These are phyloP conservation scores for Cryptococcus sp. DNA, from an alignment of 1,284 basidiomycete species.

Conservation along the genomic window DNA sequence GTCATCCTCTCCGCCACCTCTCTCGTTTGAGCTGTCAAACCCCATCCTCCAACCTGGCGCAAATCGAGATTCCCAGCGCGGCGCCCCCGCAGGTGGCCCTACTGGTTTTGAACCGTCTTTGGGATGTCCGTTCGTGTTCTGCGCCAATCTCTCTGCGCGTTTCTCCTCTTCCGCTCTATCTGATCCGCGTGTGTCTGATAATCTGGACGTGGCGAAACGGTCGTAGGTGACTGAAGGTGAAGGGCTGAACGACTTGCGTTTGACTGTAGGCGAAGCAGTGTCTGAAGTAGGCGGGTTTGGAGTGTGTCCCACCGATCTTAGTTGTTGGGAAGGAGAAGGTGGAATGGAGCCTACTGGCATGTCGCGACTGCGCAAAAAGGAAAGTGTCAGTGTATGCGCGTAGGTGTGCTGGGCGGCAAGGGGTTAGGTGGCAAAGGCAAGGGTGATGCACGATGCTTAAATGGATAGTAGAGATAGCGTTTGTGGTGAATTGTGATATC, in stretches of 20 bases:
- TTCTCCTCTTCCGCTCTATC: constrained; percentile 19
- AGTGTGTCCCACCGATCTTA: not conserved
- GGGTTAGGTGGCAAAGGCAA: too few relatives aligned
- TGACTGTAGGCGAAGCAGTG: constrained; percentile 4
- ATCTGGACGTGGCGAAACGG: constrained; percentile 21
- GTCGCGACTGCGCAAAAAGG: constrained; percentile 2
- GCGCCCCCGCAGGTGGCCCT: not conserved
- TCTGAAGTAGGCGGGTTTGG: not conserved
- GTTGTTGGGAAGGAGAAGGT: constrained; percentile 5
- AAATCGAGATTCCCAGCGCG: constrained; percentile 16
- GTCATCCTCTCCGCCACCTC: constrained; percentile 31
- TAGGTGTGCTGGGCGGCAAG: not conserved
- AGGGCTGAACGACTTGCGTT: constrained; percentile 1
- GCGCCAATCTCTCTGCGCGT: constrained; percentile 4
- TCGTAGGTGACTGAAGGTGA: constrained; percentile 22
- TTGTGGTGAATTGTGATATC: too few relatives aligned
- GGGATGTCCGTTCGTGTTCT: constrained; percentile 4
- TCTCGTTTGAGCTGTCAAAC: constrained; percentile 41
- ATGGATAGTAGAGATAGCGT: too few relatives aligned
- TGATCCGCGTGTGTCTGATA: constrained; percentile 31
- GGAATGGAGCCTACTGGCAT: constrained; percentile 9
- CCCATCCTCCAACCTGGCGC: constrained; percentile 33
- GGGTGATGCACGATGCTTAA: too few relatives aligned
- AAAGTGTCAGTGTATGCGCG: not conserved
- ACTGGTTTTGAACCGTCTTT: constrained; percentile 4